These are phyloP conservation scores for Agrocybe pediades DNA, from an alignment of 768 basidiomycete species.

Conservation along the genomic window DNA sequence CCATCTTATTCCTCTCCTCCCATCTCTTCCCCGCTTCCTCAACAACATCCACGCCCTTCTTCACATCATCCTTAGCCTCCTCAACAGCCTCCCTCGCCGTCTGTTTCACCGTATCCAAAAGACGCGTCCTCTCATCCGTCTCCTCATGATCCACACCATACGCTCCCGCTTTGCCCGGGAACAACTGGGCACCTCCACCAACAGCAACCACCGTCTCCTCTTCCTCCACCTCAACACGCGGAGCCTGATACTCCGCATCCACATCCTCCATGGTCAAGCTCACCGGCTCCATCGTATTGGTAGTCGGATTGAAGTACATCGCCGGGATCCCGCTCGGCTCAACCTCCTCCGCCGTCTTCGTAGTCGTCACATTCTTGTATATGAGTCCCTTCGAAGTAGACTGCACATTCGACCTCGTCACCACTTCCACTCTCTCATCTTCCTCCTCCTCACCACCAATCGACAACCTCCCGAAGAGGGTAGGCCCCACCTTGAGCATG, in stretches of 20 bases:
- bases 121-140: constrained; percentile 17
- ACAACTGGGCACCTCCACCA: constrained; percentile 36
- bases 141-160: constrained; percentile 25
- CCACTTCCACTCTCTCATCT: constrained; percentile 11
- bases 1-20: constrained; percentile 21
- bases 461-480: constrained; percentile 18
- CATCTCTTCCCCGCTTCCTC: constrained; percentile 23
- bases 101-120: constrained; percentile 20
- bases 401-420: constrained; percentile 18
- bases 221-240: constrained; percentile 3
- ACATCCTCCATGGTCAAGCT: constrained; percentile 16
- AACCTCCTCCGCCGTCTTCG: constrained; percentile 2
- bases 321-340: constrained; percentile 11
- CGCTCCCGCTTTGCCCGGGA: constrained; percentile 33
- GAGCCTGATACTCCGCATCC: not conserved
- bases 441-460: constrained; percentile 6
- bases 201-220: constrained; percentile 34
- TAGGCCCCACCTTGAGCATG: constrained; percentile 23
- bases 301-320: constrained; percentile 21
- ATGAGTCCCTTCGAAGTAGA: constrained; percentile 31
- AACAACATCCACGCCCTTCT: constrained; percentile 12
- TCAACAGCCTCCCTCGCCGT: constrained; percentile 17
- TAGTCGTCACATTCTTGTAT: constrained; percentile 17
- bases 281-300: constrained; percentile 6
- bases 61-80: constrained; percentile 9